Percentiles rank a stretch among this genome's conserved stretches.
Conservation (phyloP, 1,284 basidiomycete genomes). For the Austroboletus novae-zelandiae region DNA sequence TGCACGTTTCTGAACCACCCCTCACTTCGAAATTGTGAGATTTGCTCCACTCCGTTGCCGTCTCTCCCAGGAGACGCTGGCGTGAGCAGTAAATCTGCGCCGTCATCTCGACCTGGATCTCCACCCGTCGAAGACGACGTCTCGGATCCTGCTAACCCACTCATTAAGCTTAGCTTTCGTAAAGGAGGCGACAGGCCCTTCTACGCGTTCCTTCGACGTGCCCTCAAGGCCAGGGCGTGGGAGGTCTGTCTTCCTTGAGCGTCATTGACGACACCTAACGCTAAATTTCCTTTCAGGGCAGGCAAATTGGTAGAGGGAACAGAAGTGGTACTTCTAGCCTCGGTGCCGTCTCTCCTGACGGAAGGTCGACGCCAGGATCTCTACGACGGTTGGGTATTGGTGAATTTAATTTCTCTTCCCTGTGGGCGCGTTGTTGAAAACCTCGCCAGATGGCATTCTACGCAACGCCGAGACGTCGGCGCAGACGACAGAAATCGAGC, state of each 20-base stretch:
- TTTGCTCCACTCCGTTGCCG: constrained; percentile 75
- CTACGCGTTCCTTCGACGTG: constrained; percentile 77
- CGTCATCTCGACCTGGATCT: constrained; percentile 54
- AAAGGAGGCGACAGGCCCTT: constrained; percentile 87
- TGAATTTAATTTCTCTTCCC: constrained; percentile 8
- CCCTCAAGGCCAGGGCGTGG: constrained; percentile 82
- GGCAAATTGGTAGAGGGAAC: constrained; percentile 26
- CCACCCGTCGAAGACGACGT: constrained; percentile 41
- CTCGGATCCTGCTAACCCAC: constrained; percentile 36
- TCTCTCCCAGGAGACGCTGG: constrained; percentile 26
- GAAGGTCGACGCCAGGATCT: constrained; percentile 13
- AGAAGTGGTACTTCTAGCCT: constrained; percentile 26
- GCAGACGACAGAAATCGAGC: constrained; percentile 60
- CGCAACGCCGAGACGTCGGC: constrained; percentile 69
- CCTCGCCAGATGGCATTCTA: constrained; percentile 71
- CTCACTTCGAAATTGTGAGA: constrained; percentile 77
- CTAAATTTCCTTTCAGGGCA: constrained; percentile 19
- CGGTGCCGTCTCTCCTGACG: constrained; percentile 15
- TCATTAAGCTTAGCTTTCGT: constrained; percentile 82
- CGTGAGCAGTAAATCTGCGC: constrained; percentile 53
- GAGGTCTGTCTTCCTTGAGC: constrained; percentile 45
- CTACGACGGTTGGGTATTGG: constrained; percentile 29
- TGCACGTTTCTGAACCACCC: constrained; percentile 94
- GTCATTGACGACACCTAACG: not conserved
- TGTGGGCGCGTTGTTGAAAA: not conserved